Base-by-base conservation (phyloP, 208 protist species). In the Strigomonas culicis region DNA sequence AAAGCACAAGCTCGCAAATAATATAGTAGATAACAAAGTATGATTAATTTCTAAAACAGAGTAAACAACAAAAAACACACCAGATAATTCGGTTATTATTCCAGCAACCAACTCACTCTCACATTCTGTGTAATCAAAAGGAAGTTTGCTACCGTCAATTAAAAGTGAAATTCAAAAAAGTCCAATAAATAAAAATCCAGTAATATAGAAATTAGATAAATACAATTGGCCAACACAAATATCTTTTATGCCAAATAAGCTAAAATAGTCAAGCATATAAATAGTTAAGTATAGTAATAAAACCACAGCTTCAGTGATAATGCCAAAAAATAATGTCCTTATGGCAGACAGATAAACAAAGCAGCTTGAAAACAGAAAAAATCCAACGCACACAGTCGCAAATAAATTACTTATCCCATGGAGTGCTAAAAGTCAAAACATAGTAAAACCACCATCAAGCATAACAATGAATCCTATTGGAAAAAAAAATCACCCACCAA, bases 51-150 rank as follows among this genome's bases (percentile, higher is more conserved):
- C 86, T 43, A 90, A 69, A 60, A 93, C 78, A 63, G 86, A 93
- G 44, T 90, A 93, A 59, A 93, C 75, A 67, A 93, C 77, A 90
- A 93, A 93, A 83, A 93, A 93, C 15, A 79, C 31, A 65, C 86
- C 86, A 55, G 86, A 93, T 56, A 93, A 58, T 75, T 93, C 86
- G 51, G 86, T 93, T 53, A 93, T 80, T 21, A 93, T 47, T n/a
- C 86, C 86, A 47, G 82, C 80, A 17, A 93, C 86, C 56, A 93
- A 59, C 75, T 93, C 86, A 82, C 86, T 93, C 79, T 93, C 86
- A 83, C 86, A 93, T 75, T 93, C 86, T 65, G 89, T 81, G 73
- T 85, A 93, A 72, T 93, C 86, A 82, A 90, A 93, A 69, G 86
- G 86, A 46, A 93, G 39, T 79, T 83, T 75, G 31, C 90, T 77